Evolutionary conservation across 371 early-diverging fungal genomes (phyloP), one percentile per base, ranked within the genome.

Genomic region (Rhizopus arrhizus): DNA sequence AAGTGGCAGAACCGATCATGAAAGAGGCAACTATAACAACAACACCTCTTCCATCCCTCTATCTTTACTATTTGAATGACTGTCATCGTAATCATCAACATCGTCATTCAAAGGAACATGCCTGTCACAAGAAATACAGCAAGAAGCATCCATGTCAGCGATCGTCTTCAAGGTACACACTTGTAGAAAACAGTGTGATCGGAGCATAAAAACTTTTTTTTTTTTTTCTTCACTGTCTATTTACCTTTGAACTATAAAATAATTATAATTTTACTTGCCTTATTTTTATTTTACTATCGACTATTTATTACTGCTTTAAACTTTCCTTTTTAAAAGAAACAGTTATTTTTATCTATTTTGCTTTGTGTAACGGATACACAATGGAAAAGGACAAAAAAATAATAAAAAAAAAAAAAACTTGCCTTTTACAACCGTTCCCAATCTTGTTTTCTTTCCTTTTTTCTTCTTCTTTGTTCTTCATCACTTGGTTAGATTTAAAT

Each of bases 401-500:
- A 22, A 13, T 9, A 5, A 48, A 0, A 38, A 38, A 38, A 36
- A 38, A 38, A 38, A 11, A 38, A 38, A 38, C 8, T 38, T 13
- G 8, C 8, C 13, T 38, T 38, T 48, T 48, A 29, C 8, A 16
- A 48, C 28, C 28, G 29, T 48, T 48, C n/a, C 16, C 10, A 31
- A 42, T 49, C 33, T 54, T 46, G 46, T 54, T 50, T 57, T 16
- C 16, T 35, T 62, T 38, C 51, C 11, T 52, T 52, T 62, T 50
- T 56, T 46, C 22, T 22, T 22, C 2, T 22, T 22, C 22, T 22
- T 22, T 22, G 22, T 22, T 22, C 22, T 22, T 22, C 22, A 22
- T 22, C 22, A 22, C 22, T 22, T 22, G 22, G 42, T 56, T 16
- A 45, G 32, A 55, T 13, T 31, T 34, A 33, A 22, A 68, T 68